Evolutionary conservation across 805 yeast genomes (phyloP).

Genomic region (Suhomyces canberraensis): DNA sequence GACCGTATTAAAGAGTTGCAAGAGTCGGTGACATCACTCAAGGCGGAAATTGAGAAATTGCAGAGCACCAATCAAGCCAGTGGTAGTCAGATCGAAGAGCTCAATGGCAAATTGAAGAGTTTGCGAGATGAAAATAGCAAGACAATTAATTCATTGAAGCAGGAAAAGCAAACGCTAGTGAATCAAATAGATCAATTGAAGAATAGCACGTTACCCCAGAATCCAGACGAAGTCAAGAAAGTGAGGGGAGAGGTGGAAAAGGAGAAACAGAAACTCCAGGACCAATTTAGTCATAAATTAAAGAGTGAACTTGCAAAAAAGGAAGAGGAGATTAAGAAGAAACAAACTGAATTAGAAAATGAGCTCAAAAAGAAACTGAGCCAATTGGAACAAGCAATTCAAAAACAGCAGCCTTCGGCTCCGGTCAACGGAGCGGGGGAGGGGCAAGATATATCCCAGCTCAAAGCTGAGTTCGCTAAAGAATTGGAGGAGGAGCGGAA

Average conservation of each 20-base stretch:
- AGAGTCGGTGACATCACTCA: conserved; percentile 18
- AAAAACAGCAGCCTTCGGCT: conserved; percentile 13
- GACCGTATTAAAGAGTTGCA: conserved; percentile 27
- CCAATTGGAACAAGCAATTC: conserved; percentile 37
- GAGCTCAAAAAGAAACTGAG: conserved; percentile 19
- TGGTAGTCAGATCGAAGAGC: not conserved
- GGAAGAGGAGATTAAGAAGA: conserved; percentile 21
- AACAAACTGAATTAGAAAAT: conserved; percentile 16
- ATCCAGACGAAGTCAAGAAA: conserved; percentile 9
- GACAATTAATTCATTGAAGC: conserved; percentile 10
- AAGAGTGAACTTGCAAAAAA: conserved; percentile 11
- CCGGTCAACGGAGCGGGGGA: conserved; percentile 12
- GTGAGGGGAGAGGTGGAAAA: conserved; percentile 15
- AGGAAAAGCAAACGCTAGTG: conserved; percentile 12
- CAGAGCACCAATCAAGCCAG: conserved; percentile 8
- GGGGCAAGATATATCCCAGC: conserved; percentile 15
- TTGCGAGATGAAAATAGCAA: conserved; percentile 11
- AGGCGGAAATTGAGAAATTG: conserved; percentile 17
- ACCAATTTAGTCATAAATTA: conserved; percentile 17
- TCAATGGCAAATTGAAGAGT: conserved; percentile 9
- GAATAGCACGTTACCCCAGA: conserved; percentile 13
- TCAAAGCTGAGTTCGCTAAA: conserved; percentile 17
- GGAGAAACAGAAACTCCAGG: conserved; percentile 14
- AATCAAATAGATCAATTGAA: conserved; percentile 24
- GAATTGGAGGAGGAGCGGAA: conserved; percentile 24